Evolutionary conservation across 1,139 yeast genomes (phyloP).

Genomic region (Neolecta irregularis): DNA sequence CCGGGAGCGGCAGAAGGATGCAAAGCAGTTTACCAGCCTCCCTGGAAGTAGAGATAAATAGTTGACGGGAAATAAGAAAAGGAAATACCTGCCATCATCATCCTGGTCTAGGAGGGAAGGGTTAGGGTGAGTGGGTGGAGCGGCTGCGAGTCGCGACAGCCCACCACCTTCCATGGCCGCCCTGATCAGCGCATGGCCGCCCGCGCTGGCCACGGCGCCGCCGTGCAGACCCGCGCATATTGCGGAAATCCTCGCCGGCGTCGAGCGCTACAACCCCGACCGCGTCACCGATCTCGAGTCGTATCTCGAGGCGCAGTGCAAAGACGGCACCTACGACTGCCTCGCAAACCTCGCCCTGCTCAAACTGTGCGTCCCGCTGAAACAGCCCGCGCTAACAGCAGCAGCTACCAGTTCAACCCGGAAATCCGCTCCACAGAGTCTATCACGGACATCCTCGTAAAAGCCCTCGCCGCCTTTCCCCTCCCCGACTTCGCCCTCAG

Average conservation of each 20-base stretch:
- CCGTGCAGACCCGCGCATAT: constrained; percentile 27
- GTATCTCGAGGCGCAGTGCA: constrained; percentile 29
- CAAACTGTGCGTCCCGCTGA: constrained; percentile 29
- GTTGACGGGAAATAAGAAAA: too few relatives aligned
- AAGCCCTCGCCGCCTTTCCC: constrained; percentile 30
- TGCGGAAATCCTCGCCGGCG: constrained; percentile 26
- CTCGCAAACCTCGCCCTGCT: constrained; percentile 33
- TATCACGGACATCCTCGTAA: constrained; percentile 28
- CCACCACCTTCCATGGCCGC: too few relatives aligned
- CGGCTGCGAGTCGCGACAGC: too few relatives aligned
- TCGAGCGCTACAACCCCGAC: constrained; percentile 33
- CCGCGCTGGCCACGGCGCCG: constrained; percentile 21
- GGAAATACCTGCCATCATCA: too few relatives aligned
- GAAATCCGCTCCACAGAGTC: constrained; percentile 28
- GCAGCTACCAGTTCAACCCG: constrained; percentile 24
- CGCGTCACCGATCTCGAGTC: constrained; percentile 31
- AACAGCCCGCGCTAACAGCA: constrained; percentile 13
- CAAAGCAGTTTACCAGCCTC: too few relatives aligned
- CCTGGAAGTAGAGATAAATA: too few relatives aligned
- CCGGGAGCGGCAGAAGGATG: too few relatives aligned
- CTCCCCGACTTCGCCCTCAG: constrained; percentile 31
- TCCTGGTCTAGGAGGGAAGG: too few relatives aligned
- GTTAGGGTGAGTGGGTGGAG: too few relatives aligned
- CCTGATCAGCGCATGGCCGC: too few relatives aligned
- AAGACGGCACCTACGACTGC: constrained; percentile 27